Evolutionary conservation across 1,139 yeast genomes (phyloP).

Genomic region (Debaryomyces subglobosus): DNA sequence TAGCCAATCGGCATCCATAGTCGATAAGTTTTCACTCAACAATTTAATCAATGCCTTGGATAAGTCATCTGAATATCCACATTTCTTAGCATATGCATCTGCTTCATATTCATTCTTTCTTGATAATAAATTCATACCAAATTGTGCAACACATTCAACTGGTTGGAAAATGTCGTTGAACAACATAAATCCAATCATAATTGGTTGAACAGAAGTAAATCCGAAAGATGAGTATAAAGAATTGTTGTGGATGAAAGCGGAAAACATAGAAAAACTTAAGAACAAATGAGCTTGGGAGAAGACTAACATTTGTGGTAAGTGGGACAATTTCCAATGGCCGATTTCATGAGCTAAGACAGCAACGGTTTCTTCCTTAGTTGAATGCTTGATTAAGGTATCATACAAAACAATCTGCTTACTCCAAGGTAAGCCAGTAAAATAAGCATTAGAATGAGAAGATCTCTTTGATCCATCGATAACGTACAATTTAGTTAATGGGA

Average conservation of each 20-base stretch:
- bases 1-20: conserved; percentile 86
- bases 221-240: conserved; percentile 83
- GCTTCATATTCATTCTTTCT: conserved; percentile 94
- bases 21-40: conserved; percentile 77
- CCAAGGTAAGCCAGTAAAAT: conserved; percentile 95
- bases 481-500: conserved; percentile 83
- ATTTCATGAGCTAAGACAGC: conserved; percentile 97
- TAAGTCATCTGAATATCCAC: conserved; percentile 72
- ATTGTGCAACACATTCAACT: conserved; percentile 67
- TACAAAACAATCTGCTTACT: conserved; percentile 90
- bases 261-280: conserved; percentile 67
- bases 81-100: conserved; percentile 76
- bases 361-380: conserved; percentile 77
- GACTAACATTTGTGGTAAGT: conserved; percentile 70
- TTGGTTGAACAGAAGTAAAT: conserved; percentile 64
- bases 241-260: conserved; percentile 75
- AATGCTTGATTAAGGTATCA: conserved; percentile 85
- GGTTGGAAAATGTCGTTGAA: conserved; percentile 80
- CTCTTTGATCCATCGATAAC: conserved; percentile 96
- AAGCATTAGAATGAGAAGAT: conserved; percentile 95
- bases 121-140: conserved; percentile 66
- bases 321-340: conserved; percentile 95
- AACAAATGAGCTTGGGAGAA: conserved; percentile 68
- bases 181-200: conserved; percentile 76
- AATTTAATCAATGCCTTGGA: conserved; percentile 73